Conservation (phyloP, 139 green algal genomes). For the Haematococcus lacustris region DNA sequence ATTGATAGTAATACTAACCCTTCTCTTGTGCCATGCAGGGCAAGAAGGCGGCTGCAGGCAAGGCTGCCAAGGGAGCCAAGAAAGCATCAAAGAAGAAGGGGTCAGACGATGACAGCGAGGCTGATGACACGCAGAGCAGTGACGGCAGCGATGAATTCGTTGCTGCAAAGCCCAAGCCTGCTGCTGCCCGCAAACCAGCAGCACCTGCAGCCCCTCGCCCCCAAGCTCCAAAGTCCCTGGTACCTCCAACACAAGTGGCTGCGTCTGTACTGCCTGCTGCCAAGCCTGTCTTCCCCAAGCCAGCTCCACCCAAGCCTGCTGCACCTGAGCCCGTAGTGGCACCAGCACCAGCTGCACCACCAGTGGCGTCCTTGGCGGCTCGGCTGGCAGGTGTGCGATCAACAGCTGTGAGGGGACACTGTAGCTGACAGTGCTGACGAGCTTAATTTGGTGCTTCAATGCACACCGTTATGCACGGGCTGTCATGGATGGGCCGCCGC, state of each 20-base stretch:
- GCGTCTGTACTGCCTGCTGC: too few species aligned
- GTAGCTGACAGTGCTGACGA: too few species aligned
- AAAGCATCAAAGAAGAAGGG: not conserved
- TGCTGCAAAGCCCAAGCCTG: not conserved
- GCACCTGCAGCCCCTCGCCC: not conserved
- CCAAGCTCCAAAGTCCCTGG: not conserved
- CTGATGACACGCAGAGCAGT: not conserved
- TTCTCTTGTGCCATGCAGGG: not conserved
- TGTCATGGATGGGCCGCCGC: not conserved
- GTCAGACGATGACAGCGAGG: not conserved
- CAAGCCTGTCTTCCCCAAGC: too few species aligned
- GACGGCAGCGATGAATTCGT: not conserved
- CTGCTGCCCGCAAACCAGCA: not conserved
- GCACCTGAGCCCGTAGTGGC: constrained; percentile 11
- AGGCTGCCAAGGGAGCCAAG: not conserved
- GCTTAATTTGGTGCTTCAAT: not conserved
- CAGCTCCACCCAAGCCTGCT: constrained; percentile 16
- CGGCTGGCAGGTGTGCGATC: constrained; percentile 24
- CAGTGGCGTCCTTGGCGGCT: constrained; percentile 9
- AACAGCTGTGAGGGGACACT: not conserved
- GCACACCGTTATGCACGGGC: too few species aligned
- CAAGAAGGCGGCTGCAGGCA: constrained; percentile 12
- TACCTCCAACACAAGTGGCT: not conserved
- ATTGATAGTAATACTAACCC: not conserved
- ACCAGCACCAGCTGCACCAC: not conserved